Evolutionary conservation across 805 yeast genomes (phyloP), one percentile per base, ranked within the genome.

Genomic region (Blastobotrys terrestris): DNA sequence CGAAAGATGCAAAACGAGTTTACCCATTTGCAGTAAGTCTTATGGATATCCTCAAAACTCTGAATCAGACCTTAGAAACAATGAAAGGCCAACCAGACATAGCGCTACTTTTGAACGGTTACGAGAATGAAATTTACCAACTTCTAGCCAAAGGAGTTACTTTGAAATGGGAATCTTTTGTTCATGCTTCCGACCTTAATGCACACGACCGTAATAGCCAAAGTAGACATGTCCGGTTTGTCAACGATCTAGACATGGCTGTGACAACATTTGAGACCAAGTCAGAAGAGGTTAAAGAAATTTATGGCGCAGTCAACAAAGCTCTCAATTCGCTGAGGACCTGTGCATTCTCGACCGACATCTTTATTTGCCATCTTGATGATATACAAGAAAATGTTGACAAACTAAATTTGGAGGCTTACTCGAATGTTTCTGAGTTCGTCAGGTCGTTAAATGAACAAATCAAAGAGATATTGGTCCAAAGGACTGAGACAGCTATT

Each of bases 11-110:
- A 1, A 72, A 77, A 52, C 68, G 73, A 31, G 60, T 85, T 0
- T 76, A 81, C 49, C 88, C 91, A 0, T 75, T 76, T 56, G 84
- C 86, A 0, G 67, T 75, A 2, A 70, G 76, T 7, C 55, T 88
- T 5, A 63, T 67, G 3, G 91, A 85, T 53, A 74, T 80, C 5
- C 49, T 84, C 2, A 63, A 64, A 5, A 67, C 74, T 1, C 69
- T 83, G 49, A 63, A 70, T 48, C 56, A 64, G 1, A 54, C 73
- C 0, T 54, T 72, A 14, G 20, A 49, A 0, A 58, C 62, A 0
- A 59, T 74, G n/a, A 72, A 65, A 0, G 61, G 66, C 3, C 70
- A 79, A 0, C 69, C 70, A 3, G 77, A 74, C 15, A 68, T 74
- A 14, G 73, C 71, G 1, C 62, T 75, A 18, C 49, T 62, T 13